Conservation (phyloP, 176 grass and related monocot genomes). For the Aegilops bicornis region DNA sequence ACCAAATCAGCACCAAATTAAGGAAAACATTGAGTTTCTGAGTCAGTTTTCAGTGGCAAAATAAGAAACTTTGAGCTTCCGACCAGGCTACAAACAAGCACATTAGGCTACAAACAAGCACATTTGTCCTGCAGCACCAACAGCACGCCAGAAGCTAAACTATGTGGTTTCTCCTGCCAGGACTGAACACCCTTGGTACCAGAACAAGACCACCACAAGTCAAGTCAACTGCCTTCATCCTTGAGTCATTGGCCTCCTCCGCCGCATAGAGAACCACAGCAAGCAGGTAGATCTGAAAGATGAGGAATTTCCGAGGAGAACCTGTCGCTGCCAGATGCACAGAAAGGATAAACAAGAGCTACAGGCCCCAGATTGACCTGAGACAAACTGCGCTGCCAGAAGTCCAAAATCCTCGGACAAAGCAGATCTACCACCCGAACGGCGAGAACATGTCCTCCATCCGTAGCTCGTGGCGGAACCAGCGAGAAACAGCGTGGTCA, state of each 20-base stretch:
- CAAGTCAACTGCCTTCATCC: constrained; percentile 35
- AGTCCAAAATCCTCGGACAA: constrained; percentile 38
- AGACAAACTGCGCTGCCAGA: constrained; percentile 25
- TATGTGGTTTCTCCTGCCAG: background rate
- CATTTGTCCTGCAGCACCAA: constrained; percentile 26
- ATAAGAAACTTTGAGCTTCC: constrained; percentile 19
- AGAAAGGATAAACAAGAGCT: constrained; percentile 13
- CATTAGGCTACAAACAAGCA: too few species aligned
- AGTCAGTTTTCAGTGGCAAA: background rate
- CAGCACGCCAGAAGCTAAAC: constrained; percentile 28
- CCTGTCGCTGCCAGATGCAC: background rate
- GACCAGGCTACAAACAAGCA: background rate
- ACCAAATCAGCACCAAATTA: background rate
- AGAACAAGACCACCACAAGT: background rate
- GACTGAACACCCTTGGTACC: background rate
- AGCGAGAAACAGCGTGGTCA: constrained; percentile 13
- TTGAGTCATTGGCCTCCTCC: background rate
- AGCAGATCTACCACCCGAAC: constrained; percentile 42
- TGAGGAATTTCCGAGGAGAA: constrained; percentile 1
- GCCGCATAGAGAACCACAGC: background rate
- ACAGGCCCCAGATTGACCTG: constrained; percentile 10
- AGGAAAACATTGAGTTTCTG: background rate
- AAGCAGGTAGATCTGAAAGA: constrained; percentile 32
- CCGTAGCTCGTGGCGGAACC: constrained; percentile 15
- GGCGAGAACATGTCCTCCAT: constrained; percentile 10